phyloP scores from a whole-genome alignment of 2,329 filamentous ascomycete genomes.

The Trichoderma sp. region DNA sequence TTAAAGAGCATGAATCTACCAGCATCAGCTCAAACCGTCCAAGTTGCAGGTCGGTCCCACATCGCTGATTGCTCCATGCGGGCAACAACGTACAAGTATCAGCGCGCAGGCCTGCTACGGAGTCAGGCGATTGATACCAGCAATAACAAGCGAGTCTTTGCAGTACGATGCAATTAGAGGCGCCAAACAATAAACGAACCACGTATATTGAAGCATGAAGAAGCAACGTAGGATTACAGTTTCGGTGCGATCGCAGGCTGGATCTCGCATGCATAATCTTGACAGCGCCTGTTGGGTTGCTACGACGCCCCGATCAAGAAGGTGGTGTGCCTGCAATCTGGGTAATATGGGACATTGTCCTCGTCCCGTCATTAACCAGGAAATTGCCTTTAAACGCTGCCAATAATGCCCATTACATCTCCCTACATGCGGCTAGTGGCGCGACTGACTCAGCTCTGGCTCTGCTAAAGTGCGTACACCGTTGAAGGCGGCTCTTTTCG shows the following conservation, averaged over 20 bases:
- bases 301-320: neutral
- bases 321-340: slow-evolving; percentile 22
- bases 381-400: slow-evolving; percentile 11
- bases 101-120: neutral
- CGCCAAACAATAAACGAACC: neutral
- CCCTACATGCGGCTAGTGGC: slow-evolving; percentile 17
- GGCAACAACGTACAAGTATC: neutral
- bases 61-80: neutral
- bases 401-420: slow-evolving; percentile 15
- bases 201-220: neutral
- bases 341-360: slow-evolving; percentile 5
- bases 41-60: slow-evolving; percentile 6
- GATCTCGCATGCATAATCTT: slow-evolving; percentile 12
- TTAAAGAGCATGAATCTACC: neutral
- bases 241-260: slow-evolving; percentile 1
- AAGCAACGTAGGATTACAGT: slow-evolving; percentile 7
- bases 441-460: neutral
- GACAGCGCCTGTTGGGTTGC: neutral
- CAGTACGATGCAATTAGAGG: neutral
- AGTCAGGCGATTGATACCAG: neutral
- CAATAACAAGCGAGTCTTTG: neutral
- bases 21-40: slow-evolving; percentile 1
- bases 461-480: neutral
- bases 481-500: neutral
- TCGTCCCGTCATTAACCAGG: slow-evolving; percentile 3